Percentiles rank a stretch among this genome's conserved stretches.
Evolutionary conservation across 2,329 filamentous ascomycete species (phyloP).

Genomic region (Zelopaecilomyces penicillatus): DNA sequence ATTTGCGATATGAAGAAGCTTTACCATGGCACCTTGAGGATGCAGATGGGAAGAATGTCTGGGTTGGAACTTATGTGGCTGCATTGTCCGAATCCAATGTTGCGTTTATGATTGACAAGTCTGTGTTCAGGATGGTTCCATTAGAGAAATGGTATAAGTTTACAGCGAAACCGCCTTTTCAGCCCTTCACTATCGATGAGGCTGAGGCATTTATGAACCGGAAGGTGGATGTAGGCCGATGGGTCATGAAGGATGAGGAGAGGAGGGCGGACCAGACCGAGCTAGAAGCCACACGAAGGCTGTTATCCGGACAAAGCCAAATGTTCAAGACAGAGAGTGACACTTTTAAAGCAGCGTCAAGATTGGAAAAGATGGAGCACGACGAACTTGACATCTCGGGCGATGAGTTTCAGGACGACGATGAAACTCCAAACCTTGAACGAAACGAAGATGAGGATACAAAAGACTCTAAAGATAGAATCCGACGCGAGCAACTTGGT

Average conservation of each 20-base stretch:
- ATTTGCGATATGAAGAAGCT: constrained; percentile 84
- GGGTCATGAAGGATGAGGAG: constrained; percentile 65
- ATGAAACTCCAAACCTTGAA: constrained; percentile 69
- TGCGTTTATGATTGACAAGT: constrained; percentile 62
- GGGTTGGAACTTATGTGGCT: constrained; percentile 85
- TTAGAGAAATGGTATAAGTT: constrained; percentile 96
- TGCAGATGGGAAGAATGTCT: constrained; percentile 89
- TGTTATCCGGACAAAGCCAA: constrained; percentile 44
- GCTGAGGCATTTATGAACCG: constrained; percentile 77
- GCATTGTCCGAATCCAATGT: constrained; percentile 81
- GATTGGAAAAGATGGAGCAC: constrained; percentile 60
- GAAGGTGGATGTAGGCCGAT: constrained; percentile 67
- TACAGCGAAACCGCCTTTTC: constrained; percentile 69
- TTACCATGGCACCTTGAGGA: constrained; percentile 96
- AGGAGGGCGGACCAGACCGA: constrained; percentile 48
- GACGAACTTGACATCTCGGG: constrained; percentile 60
- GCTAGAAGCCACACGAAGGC: constrained; percentile 49
- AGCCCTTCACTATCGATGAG: constrained; percentile 70
- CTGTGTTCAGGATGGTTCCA: constrained; percentile 75
- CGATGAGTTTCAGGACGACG: constrained; percentile 79
- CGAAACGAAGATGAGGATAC: constrained; percentile 72
- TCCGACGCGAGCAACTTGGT: constrained; percentile 73
- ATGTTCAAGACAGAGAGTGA: constrained; percentile 60
- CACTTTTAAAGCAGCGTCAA: constrained; percentile 53
- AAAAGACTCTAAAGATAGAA: constrained; percentile 62